Percentiles rank a stretch among this genome's conserved stretches.
Evolutionary conservation across 177 flowering plant genomes (phyloP).

Genomic region (Tripterygium wilfordii): DNA sequence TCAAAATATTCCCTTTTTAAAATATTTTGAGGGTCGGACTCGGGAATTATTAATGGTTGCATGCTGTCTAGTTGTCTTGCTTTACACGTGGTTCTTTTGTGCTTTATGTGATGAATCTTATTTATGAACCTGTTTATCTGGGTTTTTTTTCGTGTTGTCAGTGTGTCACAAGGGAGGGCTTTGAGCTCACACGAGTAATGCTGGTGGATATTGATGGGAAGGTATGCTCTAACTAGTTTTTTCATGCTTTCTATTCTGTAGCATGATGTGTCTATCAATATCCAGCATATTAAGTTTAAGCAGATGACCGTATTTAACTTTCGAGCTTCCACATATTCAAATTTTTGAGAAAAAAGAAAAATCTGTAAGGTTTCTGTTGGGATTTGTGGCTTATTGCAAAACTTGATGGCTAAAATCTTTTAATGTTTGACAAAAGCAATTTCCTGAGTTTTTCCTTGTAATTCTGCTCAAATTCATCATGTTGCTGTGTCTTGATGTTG

Average conservation of each 20-base stretch:
- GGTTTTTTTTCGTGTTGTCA: constrained; percentile 15
- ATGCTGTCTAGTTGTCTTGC: no score
- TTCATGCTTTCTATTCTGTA: neutral
- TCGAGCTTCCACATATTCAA: no score
- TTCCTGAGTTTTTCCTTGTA: no score
- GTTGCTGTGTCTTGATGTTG: neutral
- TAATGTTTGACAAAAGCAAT: no score
- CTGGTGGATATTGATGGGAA: constrained; percentile 73
- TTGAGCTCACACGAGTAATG: constrained; percentile 88
- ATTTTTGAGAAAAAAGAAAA: no score
- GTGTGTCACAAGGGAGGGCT: constrained; percentile 81
- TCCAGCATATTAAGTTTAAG: neutral
- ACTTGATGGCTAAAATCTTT: no score
- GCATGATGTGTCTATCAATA: neutral
- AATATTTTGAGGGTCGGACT: no score
- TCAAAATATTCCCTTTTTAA: no score
- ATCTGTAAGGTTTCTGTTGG: no score
- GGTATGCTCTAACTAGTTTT: constrained; percentile 29
- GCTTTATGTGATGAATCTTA: neutral
- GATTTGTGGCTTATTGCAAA: no score
- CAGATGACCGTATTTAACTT: no score
- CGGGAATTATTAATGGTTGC: no score
- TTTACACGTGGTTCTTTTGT: neutral
- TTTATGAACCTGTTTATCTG: neutral
- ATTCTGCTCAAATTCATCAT: neutral